Conservation (phyloP, 2,329 filamentous ascomycete species). For the Trichophyton schoenleinii region DNA sequence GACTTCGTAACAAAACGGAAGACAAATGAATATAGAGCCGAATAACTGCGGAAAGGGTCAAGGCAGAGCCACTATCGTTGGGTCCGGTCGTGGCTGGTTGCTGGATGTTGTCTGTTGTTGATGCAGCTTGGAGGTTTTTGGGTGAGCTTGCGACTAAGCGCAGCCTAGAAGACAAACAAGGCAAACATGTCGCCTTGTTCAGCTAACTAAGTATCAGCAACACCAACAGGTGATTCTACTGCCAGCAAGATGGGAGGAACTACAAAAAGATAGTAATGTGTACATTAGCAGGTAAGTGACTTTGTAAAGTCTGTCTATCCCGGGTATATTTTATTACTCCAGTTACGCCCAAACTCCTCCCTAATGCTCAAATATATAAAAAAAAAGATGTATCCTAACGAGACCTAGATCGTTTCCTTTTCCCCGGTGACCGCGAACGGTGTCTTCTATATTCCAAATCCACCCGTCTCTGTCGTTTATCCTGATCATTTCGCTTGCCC, state of each 20-base stretch:
- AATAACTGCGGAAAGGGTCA: neutral
- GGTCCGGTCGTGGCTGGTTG: neutral
- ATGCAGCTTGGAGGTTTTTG: neutral
- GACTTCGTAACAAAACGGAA: neutral
- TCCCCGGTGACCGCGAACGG: slow-evolving; percentile 13
- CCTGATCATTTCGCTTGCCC: slow-evolving; percentile 6
- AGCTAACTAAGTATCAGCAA: neutral
- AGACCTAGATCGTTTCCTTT: slow-evolving; percentile 15
- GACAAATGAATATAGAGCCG: neutral
- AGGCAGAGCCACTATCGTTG: neutral
- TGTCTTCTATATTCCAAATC: slow-evolving; percentile 8
- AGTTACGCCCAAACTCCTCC: neutral
- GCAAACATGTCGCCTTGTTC: neutral
- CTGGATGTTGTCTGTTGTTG: neutral
- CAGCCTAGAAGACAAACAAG: slow-evolving; percentile 3
- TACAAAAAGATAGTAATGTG: neutral
- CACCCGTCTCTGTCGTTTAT: slow-evolving; percentile 4
- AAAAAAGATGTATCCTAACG: slow-evolving; percentile 8
- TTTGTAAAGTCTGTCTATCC: neutral
- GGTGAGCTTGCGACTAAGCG: neutral
- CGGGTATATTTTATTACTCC: neutral
- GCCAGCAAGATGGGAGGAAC: neutral
- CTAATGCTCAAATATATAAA: neutral
- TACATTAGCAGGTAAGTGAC: neutral
- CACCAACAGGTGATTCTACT: neutral